Evolutionary conservation across 345 rosid species (phyloP), one percentile per base, ranked within the genome.

Genomic region (Geranium brycei): DNA sequence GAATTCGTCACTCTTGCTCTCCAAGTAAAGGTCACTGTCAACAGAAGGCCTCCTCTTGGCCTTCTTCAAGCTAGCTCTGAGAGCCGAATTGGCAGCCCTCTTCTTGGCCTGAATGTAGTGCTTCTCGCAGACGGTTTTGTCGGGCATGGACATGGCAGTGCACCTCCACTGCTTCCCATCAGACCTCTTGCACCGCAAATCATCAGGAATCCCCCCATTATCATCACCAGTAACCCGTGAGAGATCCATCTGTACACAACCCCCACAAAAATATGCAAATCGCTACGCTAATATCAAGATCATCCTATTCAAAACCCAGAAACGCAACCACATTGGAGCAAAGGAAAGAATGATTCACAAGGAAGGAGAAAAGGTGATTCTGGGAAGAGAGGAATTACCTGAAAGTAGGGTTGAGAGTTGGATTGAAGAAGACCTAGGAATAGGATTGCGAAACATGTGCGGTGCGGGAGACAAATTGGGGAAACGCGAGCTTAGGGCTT

Each of bases 81-180:
- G 64, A 11, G 92, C 95, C 14, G 97, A 95, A 79, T 77, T 95
- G 38, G 99, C 99, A 8, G 97, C 99, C 69, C 99, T 83, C 73
- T 64, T 87, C 79, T 95, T 95, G 0, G 97, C 97, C 77, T 93
- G 99, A 31, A 83, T 81, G 70, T 88, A 93, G 63, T 95, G 99
- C 72, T 95, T 95, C 79, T 95, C 97, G 7, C 99, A 95, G 1
- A 95, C 99, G 0, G 99, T 91, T 77, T 95, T 95, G 69, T 93
- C 99, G 0, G 96, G 96, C 97, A 93, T 93, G 62, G 96, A 90
- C 89, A 76, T 81, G 62, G 99, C 96, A 64, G 97, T 93, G 77
- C 99, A 93, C 77, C 97, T 84, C 99, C 97, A 93, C 59, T 93
- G 99, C 63, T 93, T 93, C 69, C 99, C 97, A 66, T 93, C 96